These are phyloP conservation scores for Condylostoma magnum DNA, from an alignment of 169 alveolate genomes.

Conservation along the genomic window DNA sequence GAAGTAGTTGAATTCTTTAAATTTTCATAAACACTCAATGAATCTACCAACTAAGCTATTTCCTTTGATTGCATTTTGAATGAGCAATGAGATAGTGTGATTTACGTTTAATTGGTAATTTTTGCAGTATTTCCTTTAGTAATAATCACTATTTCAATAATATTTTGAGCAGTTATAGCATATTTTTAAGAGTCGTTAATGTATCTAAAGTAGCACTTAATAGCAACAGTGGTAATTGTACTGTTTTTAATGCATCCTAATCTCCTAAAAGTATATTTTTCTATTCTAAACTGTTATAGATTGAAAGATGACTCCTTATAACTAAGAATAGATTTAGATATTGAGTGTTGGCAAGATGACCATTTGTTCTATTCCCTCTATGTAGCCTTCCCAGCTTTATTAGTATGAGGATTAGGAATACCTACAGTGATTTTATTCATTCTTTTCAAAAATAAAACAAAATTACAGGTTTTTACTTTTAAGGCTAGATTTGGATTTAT, in stretches of 20 bases:
- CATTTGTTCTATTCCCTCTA: slow-evolving; percentile 37
- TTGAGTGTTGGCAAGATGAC: slow-evolving; percentile 38
- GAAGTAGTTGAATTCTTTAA: no score
- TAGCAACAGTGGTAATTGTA: slow-evolving; percentile 35
- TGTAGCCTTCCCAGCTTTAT: slow-evolving; percentile 42
- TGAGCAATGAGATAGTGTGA: no score
- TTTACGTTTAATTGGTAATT: background rate
- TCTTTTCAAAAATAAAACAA: slow-evolving; percentile 8
- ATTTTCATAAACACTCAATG: no score
- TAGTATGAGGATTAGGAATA: slow-evolving; percentile 48
- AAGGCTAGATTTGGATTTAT: slow-evolving; percentile 38
- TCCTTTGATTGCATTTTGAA: no score
- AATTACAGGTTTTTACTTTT: background rate
- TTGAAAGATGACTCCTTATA: slow-evolving; percentile 19
- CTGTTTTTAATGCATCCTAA: slow-evolving; percentile 49
- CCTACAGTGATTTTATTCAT: slow-evolving; percentile 35
- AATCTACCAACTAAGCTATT: no score
- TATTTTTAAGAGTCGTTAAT: background rate
- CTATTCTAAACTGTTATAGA: slow-evolving; percentile 29
- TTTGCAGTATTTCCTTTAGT: background rate
- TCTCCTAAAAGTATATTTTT: slow-evolving; percentile 34
- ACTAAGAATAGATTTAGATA: slow-evolving; percentile 16
- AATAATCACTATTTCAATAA: background rate
- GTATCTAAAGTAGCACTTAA: background rate
- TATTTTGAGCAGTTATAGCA: background rate